phyloP scores from a whole-genome alignment of 2,329 filamentous ascomycete genomes.

The Colletotrichum sp. region DNA sequence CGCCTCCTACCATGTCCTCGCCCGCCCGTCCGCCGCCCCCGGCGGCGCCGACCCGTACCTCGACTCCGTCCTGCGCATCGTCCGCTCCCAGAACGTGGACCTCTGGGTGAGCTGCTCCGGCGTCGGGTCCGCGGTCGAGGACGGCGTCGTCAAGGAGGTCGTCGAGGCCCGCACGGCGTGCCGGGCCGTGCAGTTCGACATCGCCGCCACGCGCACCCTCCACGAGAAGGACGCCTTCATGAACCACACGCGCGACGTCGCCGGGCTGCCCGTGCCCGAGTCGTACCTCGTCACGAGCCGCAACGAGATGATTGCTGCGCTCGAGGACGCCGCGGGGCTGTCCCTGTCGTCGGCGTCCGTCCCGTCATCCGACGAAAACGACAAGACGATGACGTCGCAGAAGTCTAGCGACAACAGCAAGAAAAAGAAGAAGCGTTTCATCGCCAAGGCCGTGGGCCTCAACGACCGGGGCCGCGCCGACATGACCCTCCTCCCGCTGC shows the following conservation, averaged over 20 bases:
- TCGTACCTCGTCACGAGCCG: slow-evolving; percentile 58
- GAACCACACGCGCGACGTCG: slow-evolving; percentile 50
- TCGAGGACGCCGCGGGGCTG: slow-evolving; percentile 38
- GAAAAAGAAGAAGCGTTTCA: slow-evolving; percentile 48
- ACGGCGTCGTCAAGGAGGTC: slow-evolving; percentile 67
- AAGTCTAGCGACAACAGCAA: neutral
- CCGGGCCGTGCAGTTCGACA: slow-evolving; percentile 67
- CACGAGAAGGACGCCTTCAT: slow-evolving; percentile 73
- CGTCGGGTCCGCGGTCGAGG: slow-evolving; percentile 68
- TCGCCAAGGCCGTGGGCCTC: slow-evolving; percentile 70
- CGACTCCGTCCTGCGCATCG: slow-evolving; percentile 59
- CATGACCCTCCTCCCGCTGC: slow-evolving; percentile 69
- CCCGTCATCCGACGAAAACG: neutral
- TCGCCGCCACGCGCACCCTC: slow-evolving; percentile 59
- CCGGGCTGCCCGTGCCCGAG: slow-evolving; percentile 60
- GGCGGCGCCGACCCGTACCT: slow-evolving; percentile 54
- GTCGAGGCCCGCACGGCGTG: slow-evolving; percentile 64
- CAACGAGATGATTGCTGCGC: slow-evolving; percentile 56
- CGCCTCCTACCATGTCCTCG: slow-evolving; percentile 54
- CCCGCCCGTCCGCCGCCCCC: slow-evolving; percentile 33
- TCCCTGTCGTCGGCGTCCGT: neutral
- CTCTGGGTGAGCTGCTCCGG: slow-evolving; percentile 78
- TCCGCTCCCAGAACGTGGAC: slow-evolving; percentile 65
- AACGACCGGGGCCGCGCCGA: slow-evolving; percentile 64
- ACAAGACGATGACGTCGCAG: neutral